A percentile compares a stretch with the other conserved stretches of the same genome.
phyloP scores from a whole-genome alignment of 352 stramenopile genomes.

The Elongisporangium anandrum region DNA sequence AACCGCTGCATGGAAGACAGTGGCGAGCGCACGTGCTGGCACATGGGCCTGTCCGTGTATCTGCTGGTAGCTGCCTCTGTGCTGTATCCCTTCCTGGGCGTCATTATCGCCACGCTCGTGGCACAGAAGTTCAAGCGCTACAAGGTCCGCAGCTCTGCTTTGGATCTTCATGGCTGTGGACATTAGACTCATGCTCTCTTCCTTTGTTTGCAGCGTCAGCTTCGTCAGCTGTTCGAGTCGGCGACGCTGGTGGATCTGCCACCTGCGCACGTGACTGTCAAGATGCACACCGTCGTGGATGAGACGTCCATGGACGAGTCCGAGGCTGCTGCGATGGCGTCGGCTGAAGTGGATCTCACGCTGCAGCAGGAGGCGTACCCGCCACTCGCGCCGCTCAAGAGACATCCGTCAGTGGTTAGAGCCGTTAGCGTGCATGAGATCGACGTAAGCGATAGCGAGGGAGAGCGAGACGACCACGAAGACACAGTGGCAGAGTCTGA shows the following conservation, averaged over 20 bases:
- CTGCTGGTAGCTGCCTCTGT: slow-evolving; percentile 42
- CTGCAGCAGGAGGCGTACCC: slow-evolving; percentile 24
- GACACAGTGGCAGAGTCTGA: background rate
- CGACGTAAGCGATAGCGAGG: slow-evolving; percentile 29
- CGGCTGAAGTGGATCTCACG: slow-evolving; percentile 32
- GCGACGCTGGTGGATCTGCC: slow-evolving; percentile 46
- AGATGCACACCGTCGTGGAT: slow-evolving; percentile 25
- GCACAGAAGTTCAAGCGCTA: slow-evolving; percentile 61
- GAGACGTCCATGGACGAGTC: slow-evolving; percentile 12
- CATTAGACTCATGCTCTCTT: background rate
- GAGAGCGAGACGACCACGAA: slow-evolving; percentile 30
- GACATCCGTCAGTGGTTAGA: slow-evolving; percentile 33
- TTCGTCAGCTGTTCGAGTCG: slow-evolving; percentile 47
- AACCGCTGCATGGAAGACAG: slow-evolving; percentile 64
- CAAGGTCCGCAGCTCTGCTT: slow-evolving; percentile 9
- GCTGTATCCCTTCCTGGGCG: slow-evolving; percentile 52
- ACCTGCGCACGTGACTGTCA: slow-evolving; percentile 29
- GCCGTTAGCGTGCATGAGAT: slow-evolving; percentile 22
- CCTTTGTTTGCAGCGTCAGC: slow-evolving; percentile 13
- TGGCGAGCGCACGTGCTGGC: slow-evolving; percentile 57
- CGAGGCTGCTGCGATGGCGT: background rate
- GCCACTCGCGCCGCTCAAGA: slow-evolving; percentile 34
- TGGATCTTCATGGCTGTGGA: background rate
- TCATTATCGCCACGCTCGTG: slow-evolving; percentile 56
- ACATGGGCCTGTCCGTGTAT: slow-evolving; percentile 62